A percentile compares a stretch with the other conserved stretches of the same genome.
phyloP scores from a whole-genome alignment of 768 basidiomycete genomes.

The Psilocybe cubensis region DNA sequence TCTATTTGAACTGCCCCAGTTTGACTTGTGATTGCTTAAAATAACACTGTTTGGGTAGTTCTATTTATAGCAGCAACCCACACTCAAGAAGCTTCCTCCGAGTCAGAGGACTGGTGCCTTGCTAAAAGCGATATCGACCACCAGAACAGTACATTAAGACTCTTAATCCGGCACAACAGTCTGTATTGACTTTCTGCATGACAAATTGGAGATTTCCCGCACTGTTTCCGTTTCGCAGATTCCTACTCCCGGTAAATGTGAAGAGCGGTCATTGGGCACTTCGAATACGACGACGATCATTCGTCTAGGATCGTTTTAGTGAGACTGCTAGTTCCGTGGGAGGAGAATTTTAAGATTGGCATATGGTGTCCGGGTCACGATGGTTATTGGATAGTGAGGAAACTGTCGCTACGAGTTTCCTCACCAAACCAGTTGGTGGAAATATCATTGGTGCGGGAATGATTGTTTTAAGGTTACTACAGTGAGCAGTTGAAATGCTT shows the following conservation, averaged over 20 bases:
- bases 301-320: background rate
- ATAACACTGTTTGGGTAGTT: background rate
- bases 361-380: conserved; percentile 4
- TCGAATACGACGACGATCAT: background rate
- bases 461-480: background rate
- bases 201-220: no score
- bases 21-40: background rate
- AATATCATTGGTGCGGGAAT: background rate
- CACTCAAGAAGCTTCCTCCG: background rate
- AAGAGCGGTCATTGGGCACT: background rate
- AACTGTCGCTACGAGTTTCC: background rate
- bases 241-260: background rate
- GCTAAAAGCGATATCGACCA: no score
- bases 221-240: background rate
- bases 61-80: background rate
- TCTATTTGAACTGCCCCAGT: no score
- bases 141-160: no score
- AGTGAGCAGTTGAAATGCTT: background rate
- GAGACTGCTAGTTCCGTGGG: conserved; percentile 2
- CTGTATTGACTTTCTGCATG: no score
- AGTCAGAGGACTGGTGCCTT: no score
- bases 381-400: background rate
- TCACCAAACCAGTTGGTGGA: background rate
- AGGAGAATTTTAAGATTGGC: background rate
- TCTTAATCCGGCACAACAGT: no score